Conservation (phyloP, 257 asterid species). For the Cinchona pubescens region DNA sequence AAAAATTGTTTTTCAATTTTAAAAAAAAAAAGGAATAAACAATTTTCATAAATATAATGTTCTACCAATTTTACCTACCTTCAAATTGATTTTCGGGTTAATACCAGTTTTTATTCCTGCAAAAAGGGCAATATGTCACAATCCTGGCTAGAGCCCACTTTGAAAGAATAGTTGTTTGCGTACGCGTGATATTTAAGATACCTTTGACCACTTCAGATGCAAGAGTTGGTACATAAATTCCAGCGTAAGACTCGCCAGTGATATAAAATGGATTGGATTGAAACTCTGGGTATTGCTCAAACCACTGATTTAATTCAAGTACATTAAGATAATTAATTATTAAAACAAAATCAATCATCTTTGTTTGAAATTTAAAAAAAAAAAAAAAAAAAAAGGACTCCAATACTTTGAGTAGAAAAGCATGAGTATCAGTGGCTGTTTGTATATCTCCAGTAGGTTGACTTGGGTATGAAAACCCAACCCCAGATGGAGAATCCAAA, state of each 20-base stretch:
- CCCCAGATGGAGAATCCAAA: constrained; percentile 63
- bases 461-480: constrained; percentile 53
- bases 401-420: too few species aligned
- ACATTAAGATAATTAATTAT: not conserved
- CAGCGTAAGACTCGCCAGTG: constrained; percentile 63
- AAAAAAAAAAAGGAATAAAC: too few species aligned
- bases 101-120: constrained; percentile 43
- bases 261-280: constrained; percentile 44
- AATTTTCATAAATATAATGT: too few species aligned
- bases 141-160: too few species aligned
- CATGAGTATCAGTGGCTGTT: constrained; percentile 57
- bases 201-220: constrained; percentile 43
- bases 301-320: constrained; percentile 38
- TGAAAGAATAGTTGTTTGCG: too few species aligned
- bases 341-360: not conserved
- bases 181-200: constrained; percentile 18
- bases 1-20: too few species aligned
- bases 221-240: constrained; percentile 60
- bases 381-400: too few species aligned
- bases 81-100: constrained; percentile 45
- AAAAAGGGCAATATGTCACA: not conserved
- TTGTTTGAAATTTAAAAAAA: too few species aligned
- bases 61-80: constrained; percentile 26
- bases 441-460: constrained; percentile 38
- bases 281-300: constrained; percentile 49